Evolutionary conservation across 768 basidiomycete genomes (phyloP).

Genomic region (Tricholoma sp.): DNA sequence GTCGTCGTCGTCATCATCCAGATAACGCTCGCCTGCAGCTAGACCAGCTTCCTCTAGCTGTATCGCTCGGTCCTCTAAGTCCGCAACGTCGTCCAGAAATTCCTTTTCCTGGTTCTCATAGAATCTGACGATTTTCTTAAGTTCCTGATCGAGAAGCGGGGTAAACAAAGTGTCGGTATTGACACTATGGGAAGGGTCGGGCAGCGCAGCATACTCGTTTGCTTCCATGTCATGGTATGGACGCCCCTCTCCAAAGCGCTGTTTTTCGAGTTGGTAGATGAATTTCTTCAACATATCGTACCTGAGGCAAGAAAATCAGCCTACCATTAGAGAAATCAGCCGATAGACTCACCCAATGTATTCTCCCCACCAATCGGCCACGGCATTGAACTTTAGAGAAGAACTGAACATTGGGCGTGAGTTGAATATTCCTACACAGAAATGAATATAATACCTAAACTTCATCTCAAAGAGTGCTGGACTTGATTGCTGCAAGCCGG

Average conservation of each 20-base stretch:
- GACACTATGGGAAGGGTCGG: slow-evolving; percentile 31
- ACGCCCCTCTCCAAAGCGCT: slow-evolving; percentile 45
- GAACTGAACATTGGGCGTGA: slow-evolving; percentile 40
- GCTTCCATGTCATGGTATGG: slow-evolving; percentile 56
- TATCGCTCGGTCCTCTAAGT: slow-evolving; percentile 51
- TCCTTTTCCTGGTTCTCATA: slow-evolving; percentile 77
- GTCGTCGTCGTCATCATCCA: slow-evolving; percentile 57
- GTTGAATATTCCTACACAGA: background rate
- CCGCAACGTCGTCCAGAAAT: slow-evolving; percentile 52
- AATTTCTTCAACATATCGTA: slow-evolving; percentile 82
- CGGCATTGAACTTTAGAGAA: slow-evolving; percentile 87
- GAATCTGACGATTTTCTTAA: slow-evolving; percentile 75
- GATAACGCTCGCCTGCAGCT: slow-evolving; percentile 43
- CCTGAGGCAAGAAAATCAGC: slow-evolving; percentile 29
- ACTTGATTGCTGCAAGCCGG: slow-evolving; percentile 11
- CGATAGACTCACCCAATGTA: slow-evolving; percentile 69
- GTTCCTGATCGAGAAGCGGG: slow-evolving; percentile 75
- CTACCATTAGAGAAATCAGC: background rate
- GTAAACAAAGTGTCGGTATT: slow-evolving; percentile 58
- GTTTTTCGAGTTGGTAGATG: slow-evolving; percentile 83
- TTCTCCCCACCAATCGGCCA: slow-evolving; percentile 89
- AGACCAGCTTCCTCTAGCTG: slow-evolving; percentile 59
- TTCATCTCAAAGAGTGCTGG: slow-evolving; percentile 41
- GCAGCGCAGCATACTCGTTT: slow-evolving; percentile 54
- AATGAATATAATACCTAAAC: slow-evolving; percentile 42